phyloP scores from a whole-genome alignment of 2,329 filamentous ascomycete genomes.

The Fusarium continuum region DNA sequence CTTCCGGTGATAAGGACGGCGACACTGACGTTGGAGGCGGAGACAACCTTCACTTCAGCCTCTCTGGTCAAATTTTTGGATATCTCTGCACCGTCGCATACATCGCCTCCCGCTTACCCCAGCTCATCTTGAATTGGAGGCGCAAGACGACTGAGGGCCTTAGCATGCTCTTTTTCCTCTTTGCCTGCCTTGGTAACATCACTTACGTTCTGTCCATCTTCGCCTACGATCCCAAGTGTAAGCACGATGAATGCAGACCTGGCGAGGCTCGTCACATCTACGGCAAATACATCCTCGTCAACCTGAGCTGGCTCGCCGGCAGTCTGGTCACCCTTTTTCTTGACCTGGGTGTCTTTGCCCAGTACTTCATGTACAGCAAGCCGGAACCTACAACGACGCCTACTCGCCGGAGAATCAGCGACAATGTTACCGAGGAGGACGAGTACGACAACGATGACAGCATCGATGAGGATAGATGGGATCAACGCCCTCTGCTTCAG shows the following conservation, averaged over 20 bases:
- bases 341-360: constrained; percentile 86
- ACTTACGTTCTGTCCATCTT: constrained; percentile 94
- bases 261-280: constrained; percentile 77
- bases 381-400: constrained; percentile 48
- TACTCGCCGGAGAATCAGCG: constrained; percentile 12
- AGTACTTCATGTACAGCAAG: constrained; percentile 86
- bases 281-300: constrained; percentile 84
- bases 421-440: constrained; percentile 33
- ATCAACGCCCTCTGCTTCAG: constrained; percentile 52
- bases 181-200: constrained; percentile 93
- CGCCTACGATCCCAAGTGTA: constrained; percentile 82
- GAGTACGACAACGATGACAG: constrained; percentile 45
- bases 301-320: constrained; percentile 88
- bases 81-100: constrained; percentile 92
- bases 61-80: constrained; percentile 88
- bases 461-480: constrained; percentile 48
- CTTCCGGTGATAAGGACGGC: constrained; percentile 53
- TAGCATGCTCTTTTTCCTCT: constrained; percentile 93
- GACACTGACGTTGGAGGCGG: constrained; percentile 52
- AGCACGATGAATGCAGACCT: constrained; percentile 61
- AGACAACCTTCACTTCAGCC: constrained; percentile 71
- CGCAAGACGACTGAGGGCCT: constrained; percentile 94
- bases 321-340: constrained; percentile 87
- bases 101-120: constrained; percentile 87
- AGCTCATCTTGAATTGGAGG: constrained; percentile 90